A percentile compares a stretch with the other conserved stretches of the same genome.
phyloP scores from a whole-genome alignment of 2,329 filamentous ascomycete species.

The Trichoderma arundinaceum region DNA sequence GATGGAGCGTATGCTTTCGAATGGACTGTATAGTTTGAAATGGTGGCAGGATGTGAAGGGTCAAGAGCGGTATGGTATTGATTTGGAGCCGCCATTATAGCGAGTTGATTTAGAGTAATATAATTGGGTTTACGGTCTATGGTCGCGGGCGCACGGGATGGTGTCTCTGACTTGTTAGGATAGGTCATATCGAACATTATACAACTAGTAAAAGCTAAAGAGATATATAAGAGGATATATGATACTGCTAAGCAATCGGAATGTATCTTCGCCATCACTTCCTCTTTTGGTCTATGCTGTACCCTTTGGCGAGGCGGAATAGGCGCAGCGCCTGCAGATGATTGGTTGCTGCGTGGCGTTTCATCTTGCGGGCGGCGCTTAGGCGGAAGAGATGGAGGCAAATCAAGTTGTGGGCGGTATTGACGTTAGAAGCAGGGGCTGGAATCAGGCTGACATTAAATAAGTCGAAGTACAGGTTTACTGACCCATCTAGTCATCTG shows the following conservation, averaged over 20 bases:
- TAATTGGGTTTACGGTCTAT: not conserved
- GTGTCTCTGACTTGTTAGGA: not conserved
- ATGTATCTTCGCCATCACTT: not conserved
- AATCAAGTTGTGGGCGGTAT: not conserved
- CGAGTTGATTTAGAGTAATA: not conserved
- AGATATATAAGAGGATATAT: not conserved
- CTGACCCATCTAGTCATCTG: not conserved
- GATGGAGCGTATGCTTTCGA: not conserved
- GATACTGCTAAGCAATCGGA: not conserved
- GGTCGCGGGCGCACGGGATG: too few relatives aligned
- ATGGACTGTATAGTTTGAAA: slow-evolving; percentile 18
- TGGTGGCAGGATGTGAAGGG: slow-evolving; percentile 25
- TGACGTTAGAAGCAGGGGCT: not conserved
- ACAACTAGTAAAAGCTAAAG: not conserved
- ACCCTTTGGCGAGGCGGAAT: not conserved
- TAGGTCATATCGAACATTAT: not conserved
- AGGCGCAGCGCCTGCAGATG: not conserved
- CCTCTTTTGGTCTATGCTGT: not conserved
- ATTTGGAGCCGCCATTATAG: slow-evolving; percentile 9
- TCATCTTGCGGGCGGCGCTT: slow-evolving; percentile 22
- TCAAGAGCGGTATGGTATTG: slow-evolving; percentile 14
- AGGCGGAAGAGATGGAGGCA: not conserved
- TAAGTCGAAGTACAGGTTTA: not conserved
- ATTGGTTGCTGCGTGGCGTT: slow-evolving; percentile 24
- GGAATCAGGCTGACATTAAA: not conserved